Evolutionary conservation across 2,329 filamentous ascomycete genomes (phyloP), one percentile per base, ranked within the genome.

Genomic region (Aspergillus caelatus): DNA sequence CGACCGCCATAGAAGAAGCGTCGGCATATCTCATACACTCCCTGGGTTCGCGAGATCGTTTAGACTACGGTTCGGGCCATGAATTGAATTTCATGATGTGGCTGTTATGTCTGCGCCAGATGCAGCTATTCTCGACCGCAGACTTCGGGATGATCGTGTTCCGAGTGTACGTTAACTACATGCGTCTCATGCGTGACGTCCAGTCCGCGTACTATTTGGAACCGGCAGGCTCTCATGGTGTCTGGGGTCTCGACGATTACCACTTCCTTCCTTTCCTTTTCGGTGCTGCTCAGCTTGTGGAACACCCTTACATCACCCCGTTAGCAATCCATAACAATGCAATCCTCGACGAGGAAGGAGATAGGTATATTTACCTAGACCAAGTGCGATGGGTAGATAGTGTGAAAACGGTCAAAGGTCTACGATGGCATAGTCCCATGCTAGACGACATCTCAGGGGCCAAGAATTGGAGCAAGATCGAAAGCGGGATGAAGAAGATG

Each of bases 371-470:
- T 62, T 99, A 99, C 72, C 87, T 99, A 0, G 91, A 94, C 58
- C 95, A 98, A 79, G 92, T 99, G 30, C 86, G 86, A 58, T 99
- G 96, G 79, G 94, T 99, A 62, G 97, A 98, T 79, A 92, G 89
- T 70, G 96, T 96, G 63, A 99, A 99, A 83, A 97, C 93, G 1
- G 94, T 97, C 62, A 93, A 96, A 73, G 94, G 94, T 1, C 81
- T 99, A 65, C 87, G 95, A 52, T 99, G 95, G 95, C 96, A 99
- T 74, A 94, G 90, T 67, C 95, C 96, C 4, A 98, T 99, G 96
- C 87, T 99, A 21, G 95, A 99, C 75, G 95, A 99, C 76, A 99
- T 99, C 68, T 95, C 91, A 4, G 89, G 92, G 1, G 91, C 94
- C 19, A 94, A 92, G 76, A 91, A 85, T 45, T 99, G 95, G 95